These are phyloP conservation scores for Boletus rubroflammeus DNA, from an alignment of 768 basidiomycete genomes.

Conservation along the genomic window DNA sequence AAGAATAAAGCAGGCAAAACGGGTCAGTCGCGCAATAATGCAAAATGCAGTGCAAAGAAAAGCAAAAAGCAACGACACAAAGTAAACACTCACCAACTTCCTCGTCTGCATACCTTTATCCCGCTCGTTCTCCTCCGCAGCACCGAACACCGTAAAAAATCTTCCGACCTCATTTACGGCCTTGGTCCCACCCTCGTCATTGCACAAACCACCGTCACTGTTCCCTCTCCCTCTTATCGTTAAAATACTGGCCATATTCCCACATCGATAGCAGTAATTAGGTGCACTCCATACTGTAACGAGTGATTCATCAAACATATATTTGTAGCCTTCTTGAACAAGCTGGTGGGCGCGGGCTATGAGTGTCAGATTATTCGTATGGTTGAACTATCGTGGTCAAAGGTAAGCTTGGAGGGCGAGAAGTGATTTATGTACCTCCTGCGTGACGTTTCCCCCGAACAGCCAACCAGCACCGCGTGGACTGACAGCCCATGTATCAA, in stretches of 20 bases:
- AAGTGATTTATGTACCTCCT: conserved; percentile 51
- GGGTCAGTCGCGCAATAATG: neutral
- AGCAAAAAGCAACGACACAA: too few relatives aligned
- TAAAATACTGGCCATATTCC: conserved; percentile 90
- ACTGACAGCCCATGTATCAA: conserved; percentile 95
- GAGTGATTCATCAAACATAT: conserved; percentile 92
- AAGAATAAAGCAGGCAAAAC: neutral
- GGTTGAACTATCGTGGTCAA: conserved; percentile 68
- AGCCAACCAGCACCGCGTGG: conserved; percentile 96
- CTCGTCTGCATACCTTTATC: conserved; percentile 77
- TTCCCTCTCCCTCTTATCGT: conserved; percentile 67
- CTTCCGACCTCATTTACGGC: conserved; percentile 31
- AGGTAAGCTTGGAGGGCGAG: conserved; percentile 1
- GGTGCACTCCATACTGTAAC: conserved; percentile 94
- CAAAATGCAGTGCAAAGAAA: neutral
- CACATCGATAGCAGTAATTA: conserved; percentile 83
- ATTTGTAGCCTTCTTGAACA: conserved; percentile 93
- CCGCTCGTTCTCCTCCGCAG: conserved; percentile 84
- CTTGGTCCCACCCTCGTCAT: neutral
- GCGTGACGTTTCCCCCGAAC: conserved; percentile 83
- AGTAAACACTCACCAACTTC: conserved; percentile 53
- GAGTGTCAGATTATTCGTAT: conserved; percentile 80
- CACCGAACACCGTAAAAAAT: conserved; percentile 79
- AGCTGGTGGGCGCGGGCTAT: conserved; percentile 97
- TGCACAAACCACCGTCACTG: conserved; percentile 11